Base-by-base conservation (phyloP, 805 yeast genomes). In the Vanderwaltozyma polyspora region DNA sequence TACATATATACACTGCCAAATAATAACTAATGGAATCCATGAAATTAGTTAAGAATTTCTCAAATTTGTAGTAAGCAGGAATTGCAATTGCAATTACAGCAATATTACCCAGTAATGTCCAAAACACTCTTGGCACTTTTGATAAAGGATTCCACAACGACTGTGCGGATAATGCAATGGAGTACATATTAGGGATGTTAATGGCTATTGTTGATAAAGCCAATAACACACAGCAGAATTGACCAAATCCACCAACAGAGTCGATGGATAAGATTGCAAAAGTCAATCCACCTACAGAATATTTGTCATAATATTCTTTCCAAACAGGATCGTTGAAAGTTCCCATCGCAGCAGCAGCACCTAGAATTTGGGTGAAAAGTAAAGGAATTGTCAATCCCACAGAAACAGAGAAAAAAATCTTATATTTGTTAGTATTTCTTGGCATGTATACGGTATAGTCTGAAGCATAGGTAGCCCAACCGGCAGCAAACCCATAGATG, bases 401-500 rank as follows among this genome's bases (percentile, higher is more conserved):
- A 40, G 73, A 56, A 38, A 86, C 72, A 41, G 74, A 70, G 36
- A 70, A 56, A 65, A 84, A 85, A 37, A 83, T 67, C 51, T 64
- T 76, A 51, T 48, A 44, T 27, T 73, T 63, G 57, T 70, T 71
- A 43, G 79, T 74, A 52, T 71, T 67, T 47, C 70, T 64, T 45
- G 80, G 82, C 70, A 81, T 83, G 64, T 84, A 86, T 29, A 79
- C 85, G 32, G 94, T 83, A 64, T 86, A 87, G 63, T 86, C 96
- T 34, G 94, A 74, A 28, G 95, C 91, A 50, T 78, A 84, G n/a
- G 95, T 78, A 37, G 93, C 75, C 95, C 95, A 86, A 45, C 95
- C 95, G 37, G 94, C 74, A 31, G 94, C 93, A 52, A 79, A 86
- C 42, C 95, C 95, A 52, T 72, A 86, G 43, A 81, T 58, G 29